Base-by-base conservation (phyloP, 805 yeast genomes). In the Sporopachydermia lactativora region DNA sequence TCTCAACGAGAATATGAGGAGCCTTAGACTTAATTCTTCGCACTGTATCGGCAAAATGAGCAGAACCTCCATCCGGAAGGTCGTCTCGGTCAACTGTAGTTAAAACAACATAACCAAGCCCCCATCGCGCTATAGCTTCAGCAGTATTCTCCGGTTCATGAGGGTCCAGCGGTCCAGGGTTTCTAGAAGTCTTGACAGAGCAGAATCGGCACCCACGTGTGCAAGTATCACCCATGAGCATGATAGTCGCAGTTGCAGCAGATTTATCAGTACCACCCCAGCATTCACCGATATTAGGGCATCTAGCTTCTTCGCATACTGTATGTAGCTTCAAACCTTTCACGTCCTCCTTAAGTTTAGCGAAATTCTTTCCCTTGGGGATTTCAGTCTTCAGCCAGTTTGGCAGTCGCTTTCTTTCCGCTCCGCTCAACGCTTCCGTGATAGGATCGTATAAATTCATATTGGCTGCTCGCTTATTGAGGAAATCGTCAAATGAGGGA, bases 281-380 rank as follows among this genome's bases (percentile, higher is more conserved):
- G 61, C 99, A 92, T 59, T 92, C 99, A 40, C 97, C 96, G 46
- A 92, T 92, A 58, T 92, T 92, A n/a, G 99, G 99, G 62, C 99
- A 92, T 55, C 92, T 80, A 3, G 98, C 98, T 55, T 92, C 98
- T 60, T 92, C 97, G 62, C 99, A 92, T 19, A 92, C 99, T 0
- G 99, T 92, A 31, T 95, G 81, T 40, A 92, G 65, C 47, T 85
- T 84, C 45, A 92, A 65, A 43, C 94, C 96, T 45, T 85, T 70
- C 24, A 92, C 78, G 54, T 92, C 99, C 38, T 75, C 71, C 55
- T 89, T 86, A 49, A 92, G 66, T 49, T 75, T 77, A 51, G 77
- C 77, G 58, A 74, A 92, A 18, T 81, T 78, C 47, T 77, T 70
- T 37, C 99, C 99, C 62, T 83, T 84, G n/a, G 98, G 98, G 46